Evolutionary conservation across 768 basidiomycete genomes (phyloP).

Genomic region (Amanita fuliginea): DNA sequence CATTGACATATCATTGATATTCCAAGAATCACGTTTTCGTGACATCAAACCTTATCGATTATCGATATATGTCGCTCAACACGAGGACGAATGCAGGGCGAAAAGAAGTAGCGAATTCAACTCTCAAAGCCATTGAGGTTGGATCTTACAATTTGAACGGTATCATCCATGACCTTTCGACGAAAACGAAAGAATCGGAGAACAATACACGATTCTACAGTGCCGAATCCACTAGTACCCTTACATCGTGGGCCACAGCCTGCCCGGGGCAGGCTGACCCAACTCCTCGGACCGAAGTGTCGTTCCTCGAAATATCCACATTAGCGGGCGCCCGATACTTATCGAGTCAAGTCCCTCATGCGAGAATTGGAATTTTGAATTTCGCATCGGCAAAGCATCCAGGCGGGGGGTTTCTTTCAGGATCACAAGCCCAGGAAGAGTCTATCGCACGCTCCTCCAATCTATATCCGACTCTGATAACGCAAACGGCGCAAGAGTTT

Average conservation of each 20-base stretch:
- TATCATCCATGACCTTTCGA: constrained; percentile 17
- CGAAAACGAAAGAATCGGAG: constrained; percentile 16
- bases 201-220: constrained; percentile 42
- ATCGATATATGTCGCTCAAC: constrained; percentile 2
- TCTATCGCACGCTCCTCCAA: constrained; percentile 70
- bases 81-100: constrained; percentile 11
- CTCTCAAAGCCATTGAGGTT: constrained; percentile 33
- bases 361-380: constrained; percentile 53
- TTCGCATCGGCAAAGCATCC: constrained; percentile 70
- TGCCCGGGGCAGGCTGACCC: not conserved
- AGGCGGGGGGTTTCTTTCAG: constrained; percentile 66
- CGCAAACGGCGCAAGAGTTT: constrained; percentile 43
- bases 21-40: not conserved
- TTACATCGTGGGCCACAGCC: constrained; percentile 34
- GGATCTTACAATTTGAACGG: constrained; percentile 27
- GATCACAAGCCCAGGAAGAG: constrained; percentile 74
- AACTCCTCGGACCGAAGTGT: constrained; percentile 21
- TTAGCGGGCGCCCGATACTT: constrained; percentile 45
- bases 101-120: constrained; percentile 38
- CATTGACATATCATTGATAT: too few species aligned
- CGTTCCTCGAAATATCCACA: constrained; percentile 52
- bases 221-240: constrained; percentile 28
- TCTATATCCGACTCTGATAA: constrained; percentile 51
- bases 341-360: constrained; percentile 12
- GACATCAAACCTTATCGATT: not conserved